phyloP scores from a whole-genome alignment of 345 rosid genomes.

The Rhodamnia rubescens region DNA sequence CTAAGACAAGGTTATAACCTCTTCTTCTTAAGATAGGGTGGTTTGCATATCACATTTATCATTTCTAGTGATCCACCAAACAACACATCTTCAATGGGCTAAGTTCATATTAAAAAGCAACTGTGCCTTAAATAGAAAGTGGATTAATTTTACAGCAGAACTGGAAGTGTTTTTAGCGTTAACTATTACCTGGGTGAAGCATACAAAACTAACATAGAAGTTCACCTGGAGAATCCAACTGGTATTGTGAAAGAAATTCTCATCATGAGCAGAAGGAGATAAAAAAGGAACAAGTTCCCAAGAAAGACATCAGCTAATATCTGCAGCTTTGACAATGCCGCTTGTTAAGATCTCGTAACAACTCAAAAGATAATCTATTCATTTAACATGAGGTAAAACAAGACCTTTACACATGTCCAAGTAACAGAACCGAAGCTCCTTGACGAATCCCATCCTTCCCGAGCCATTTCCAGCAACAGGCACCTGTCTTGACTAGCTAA shows the following conservation, averaged over 20 bases:
- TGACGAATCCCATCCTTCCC: constrained; percentile 29
- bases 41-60: not conserved
- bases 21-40: not conserved
- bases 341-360: not conserved
- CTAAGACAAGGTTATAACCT: not conserved
- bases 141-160: not conserved
- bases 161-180: not conserved
- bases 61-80: not conserved
- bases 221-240: constrained; percentile 33
- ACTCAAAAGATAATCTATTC: not conserved
- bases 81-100: not conserved
- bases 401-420: constrained; percentile 32
- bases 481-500: constrained; percentile 50
- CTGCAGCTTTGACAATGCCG: constrained; percentile 16
- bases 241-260: constrained; percentile 27
- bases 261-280: constrained; percentile 26
- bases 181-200: not conserved
- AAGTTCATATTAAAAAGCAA: not conserved
- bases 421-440: constrained; percentile 17
- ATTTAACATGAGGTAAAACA: not conserved
- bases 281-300: constrained; percentile 48
- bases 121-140: not conserved
- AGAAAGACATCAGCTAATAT: constrained; percentile 43
- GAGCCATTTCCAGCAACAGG: constrained; percentile 27
- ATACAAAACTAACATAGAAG: not conserved